Base-by-base conservation (phyloP, 257 asterid species). In the Mitragyna speciosa region DNA sequence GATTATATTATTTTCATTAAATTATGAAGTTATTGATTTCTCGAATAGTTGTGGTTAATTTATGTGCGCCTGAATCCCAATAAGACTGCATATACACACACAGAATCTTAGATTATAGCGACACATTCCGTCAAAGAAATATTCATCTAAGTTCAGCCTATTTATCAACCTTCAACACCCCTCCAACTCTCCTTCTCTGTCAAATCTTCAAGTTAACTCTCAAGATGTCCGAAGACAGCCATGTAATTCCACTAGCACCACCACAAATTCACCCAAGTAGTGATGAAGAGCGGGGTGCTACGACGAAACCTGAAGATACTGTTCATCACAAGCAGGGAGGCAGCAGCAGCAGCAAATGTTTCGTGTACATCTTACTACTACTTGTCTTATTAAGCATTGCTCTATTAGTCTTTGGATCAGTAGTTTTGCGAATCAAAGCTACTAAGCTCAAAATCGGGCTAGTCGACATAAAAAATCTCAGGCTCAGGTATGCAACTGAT, bases 301-400 rank as follows among this genome's bases (percentile, higher is more conserved):
- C 36, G 12, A 64, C 59, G 12, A 26, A 43, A 26, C 54, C 81
- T 17, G 10, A 14, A 2, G 78, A 49, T 12, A n/a, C 20, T 66
- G 5, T 45, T 2, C 72, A 51, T 0, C 76, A 22, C 52, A 80
- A 64, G 12, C 69, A 76, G 6, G 3, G 15, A 41, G 76, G n/a
- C n/a, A n/a, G n/a, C n/a, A n/a, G 47, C 31, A 82, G 83, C 83
- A 81, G 82, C 86, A 91, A 89, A 84, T 87, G 86, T 76, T 45
- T 85, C 17, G 92, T 92, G 0, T 84, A 88, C 89, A 3, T 72
- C 30, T 82, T 92, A 19, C 17, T 83, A 2, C 5, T 75, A 33
- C 7, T 85, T 16, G 94, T 89, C 59, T 6, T 80, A 2, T 76
- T 22, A 12, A 86, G 90, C 91, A 74, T 88, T 71, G 83, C 86